Evolutionary conservation across 2,329 filamentous ascomycete species (phyloP).

Genomic region (Xylariaceae sp.): DNA sequence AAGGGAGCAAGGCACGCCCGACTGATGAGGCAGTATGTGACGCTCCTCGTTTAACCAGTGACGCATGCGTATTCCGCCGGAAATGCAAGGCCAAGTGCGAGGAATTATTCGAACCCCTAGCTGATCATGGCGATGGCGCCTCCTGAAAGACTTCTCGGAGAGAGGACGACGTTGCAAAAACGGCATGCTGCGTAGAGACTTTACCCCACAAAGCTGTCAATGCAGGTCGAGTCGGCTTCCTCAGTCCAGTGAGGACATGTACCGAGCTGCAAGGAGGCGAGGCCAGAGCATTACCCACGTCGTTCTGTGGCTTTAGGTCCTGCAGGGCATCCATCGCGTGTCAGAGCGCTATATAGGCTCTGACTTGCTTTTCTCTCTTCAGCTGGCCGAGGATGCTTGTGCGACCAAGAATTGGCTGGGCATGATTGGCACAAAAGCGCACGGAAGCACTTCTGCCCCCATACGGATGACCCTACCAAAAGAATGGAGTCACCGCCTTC

Average conservation of each 20-base stretch:
- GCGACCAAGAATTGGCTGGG: background rate
- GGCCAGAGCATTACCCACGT: conserved; percentile 1
- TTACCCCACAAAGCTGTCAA: conserved; percentile 27
- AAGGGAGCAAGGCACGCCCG: too few relatives aligned
- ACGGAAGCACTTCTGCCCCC: background rate
- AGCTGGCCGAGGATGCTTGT: conserved; percentile 7
- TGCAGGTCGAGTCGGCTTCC: conserved; percentile 23
- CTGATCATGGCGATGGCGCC: too few relatives aligned
- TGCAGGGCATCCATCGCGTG: conserved; percentile 7
- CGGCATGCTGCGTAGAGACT: too few relatives aligned
- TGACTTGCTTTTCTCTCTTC: conserved; percentile 12
- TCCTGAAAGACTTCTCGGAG: too few relatives aligned
- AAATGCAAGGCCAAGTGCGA: too few relatives aligned
- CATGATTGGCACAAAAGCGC: background rate
- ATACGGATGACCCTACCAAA: too few relatives aligned
- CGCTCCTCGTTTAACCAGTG: too few relatives aligned
- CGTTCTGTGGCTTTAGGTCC: conserved; percentile 12
- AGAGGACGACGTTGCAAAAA: too few relatives aligned
- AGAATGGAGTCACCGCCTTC: too few relatives aligned
- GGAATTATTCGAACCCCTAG: too few relatives aligned
- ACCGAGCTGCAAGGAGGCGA: conserved; percentile 9
- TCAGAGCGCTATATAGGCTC: conserved; percentile 5
- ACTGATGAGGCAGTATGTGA: too few relatives aligned
- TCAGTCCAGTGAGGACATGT: conserved; percentile 14
- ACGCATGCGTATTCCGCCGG: too few relatives aligned